Conservation (phyloP, 2,329 filamentous ascomycete species). For the Fusarium sp. region DNA sequence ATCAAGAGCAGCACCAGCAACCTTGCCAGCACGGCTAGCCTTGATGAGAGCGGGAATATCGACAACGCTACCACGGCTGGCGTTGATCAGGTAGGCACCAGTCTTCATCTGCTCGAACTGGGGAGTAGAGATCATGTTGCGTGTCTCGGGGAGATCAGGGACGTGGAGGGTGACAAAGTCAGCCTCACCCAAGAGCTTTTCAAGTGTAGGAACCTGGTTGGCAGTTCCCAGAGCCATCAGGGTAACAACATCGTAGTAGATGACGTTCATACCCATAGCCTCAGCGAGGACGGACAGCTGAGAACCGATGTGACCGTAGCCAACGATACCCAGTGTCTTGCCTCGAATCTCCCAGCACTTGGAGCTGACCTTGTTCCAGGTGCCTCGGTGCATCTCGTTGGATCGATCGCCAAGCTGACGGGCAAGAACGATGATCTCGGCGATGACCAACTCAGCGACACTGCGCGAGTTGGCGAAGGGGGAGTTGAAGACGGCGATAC, state of each 20-base stretch:
- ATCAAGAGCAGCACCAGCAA: slow-evolving; percentile 94
- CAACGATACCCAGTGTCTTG: slow-evolving; percentile 95
- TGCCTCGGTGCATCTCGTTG: slow-evolving; percentile 90
- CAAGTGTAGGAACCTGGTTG: slow-evolving; percentile 79
- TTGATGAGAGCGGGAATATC: slow-evolving; percentile 92
- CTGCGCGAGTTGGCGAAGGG: slow-evolving; percentile 98
- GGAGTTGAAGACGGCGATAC: slow-evolving; percentile 98
- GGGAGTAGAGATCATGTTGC: slow-evolving; percentile 83
- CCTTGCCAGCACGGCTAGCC: slow-evolving; percentile 82
- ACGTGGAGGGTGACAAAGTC: slow-evolving; percentile 97
- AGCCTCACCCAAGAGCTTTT: slow-evolving; percentile 77
- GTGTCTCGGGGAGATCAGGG: slow-evolving; percentile 90
- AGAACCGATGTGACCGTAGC: slow-evolving; percentile 96
- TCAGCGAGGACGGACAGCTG: slow-evolving; percentile 96
- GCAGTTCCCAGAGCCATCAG: slow-evolving; percentile 94
- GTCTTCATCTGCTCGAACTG: slow-evolving; percentile 91
- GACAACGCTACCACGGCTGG: slow-evolving; percentile 90
- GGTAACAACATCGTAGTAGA: slow-evolving; percentile 95
- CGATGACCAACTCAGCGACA: slow-evolving; percentile 95
- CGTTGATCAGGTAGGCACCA: slow-evolving; percentile 95
- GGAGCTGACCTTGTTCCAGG: slow-evolving; percentile 97
- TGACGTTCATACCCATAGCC: slow-evolving; percentile 96
- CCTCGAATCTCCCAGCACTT: slow-evolving; percentile 98
- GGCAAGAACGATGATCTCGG: slow-evolving; percentile 89
- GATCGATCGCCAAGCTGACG: slow-evolving; percentile 93